phyloP scores from a whole-genome alignment of 2,329 filamentous ascomycete genomes.

The Hypomyces perniciosus region DNA sequence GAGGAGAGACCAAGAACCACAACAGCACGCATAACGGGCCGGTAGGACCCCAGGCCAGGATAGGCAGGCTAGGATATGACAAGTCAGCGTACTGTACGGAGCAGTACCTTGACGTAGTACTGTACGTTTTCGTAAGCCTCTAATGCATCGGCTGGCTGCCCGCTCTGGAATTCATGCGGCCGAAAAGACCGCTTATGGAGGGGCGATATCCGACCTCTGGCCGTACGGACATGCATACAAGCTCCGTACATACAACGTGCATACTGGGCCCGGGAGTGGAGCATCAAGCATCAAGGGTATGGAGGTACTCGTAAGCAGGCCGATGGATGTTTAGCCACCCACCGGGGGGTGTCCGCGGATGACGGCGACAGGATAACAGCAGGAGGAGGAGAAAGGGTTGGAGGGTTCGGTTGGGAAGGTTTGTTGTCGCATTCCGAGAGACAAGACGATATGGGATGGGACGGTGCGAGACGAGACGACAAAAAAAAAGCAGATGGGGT shows the following conservation, averaged over 20 bases:
- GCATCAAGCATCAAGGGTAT: neutral
- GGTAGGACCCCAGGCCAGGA: neutral
- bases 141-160: neutral
- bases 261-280: neutral
- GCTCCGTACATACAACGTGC: too few species aligned
- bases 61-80: neutral
- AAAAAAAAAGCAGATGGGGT: neutral
- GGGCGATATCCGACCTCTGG: constrained; percentile 2
- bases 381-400: neutral
- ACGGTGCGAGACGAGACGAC: neutral
- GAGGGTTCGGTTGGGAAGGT: neutral
- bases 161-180: neutral
- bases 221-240: too few species aligned
- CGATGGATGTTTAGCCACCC: too few species aligned
- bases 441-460: neutral
- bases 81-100: neutral
- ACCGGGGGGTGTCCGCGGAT: too few species aligned
- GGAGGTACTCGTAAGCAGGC: too few species aligned
- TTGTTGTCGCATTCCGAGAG: constrained; percentile 14
- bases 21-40: neutral
- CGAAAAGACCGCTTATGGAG: neutral
- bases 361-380: neutral
- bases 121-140: neutral
- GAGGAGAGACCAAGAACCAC: neutral
- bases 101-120: neutral